These are phyloP conservation scores for Komagataella mondaviorum DNA, from an alignment of 805 yeast genomes.

Conservation along the genomic window DNA sequence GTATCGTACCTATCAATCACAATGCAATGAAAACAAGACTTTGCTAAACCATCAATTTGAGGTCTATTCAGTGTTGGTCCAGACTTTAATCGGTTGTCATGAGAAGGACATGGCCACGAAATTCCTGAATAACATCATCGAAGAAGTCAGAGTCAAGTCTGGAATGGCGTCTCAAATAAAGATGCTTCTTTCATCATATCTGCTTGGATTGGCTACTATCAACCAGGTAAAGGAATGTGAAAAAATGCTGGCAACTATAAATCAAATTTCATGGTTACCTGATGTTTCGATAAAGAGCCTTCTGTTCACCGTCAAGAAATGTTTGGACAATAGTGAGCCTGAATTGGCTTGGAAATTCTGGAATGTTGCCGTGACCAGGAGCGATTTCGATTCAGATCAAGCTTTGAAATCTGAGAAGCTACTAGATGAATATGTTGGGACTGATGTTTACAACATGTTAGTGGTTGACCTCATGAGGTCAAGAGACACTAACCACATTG, in stretches of 20 bases:
- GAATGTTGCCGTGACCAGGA: conserved; percentile 16
- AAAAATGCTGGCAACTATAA: conserved; percentile 13
- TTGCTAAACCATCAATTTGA: conserved; percentile 25
- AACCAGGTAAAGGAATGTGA: conserved; percentile 12
- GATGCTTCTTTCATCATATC: conserved; percentile 13
- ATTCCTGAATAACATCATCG: conserved; percentile 40
- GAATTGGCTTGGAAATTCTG: conserved; percentile 14
- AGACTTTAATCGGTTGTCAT: conserved; percentile 36
- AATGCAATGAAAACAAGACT: conserved; percentile 6
- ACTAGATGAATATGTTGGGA: not conserved
- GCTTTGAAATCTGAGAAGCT: not conserved
- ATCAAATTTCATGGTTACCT: conserved; percentile 19
- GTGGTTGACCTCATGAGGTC: not conserved
- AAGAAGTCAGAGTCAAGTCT: conserved; percentile 23
- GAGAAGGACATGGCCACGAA: conserved; percentile 37
- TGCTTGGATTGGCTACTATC: conserved; percentile 13
- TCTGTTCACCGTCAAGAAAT: conserved; percentile 12
- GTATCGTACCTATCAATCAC: conserved; percentile 18
- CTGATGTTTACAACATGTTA: not conserved
- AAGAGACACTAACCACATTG: conserved; percentile 9
- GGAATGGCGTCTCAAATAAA: conserved; percentile 3
- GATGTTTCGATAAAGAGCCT: conserved; percentile 15
- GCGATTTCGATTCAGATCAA: conserved; percentile 14
- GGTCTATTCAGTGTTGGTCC: conserved; percentile 37
- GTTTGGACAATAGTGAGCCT: conserved; percentile 10